Conservation (phyloP, 306 rosid species). For the Malus sylvestris region DNA sequence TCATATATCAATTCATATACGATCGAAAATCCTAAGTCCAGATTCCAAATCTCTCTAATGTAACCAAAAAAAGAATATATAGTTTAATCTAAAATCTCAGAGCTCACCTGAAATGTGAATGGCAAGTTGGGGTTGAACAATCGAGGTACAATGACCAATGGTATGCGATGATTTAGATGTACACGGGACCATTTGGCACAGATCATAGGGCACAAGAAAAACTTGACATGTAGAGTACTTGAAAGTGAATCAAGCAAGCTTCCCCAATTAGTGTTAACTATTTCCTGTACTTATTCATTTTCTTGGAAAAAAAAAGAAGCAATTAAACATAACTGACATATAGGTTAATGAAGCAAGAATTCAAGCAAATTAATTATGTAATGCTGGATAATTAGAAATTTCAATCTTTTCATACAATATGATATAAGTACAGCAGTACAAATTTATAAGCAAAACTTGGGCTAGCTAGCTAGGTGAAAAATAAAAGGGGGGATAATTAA, state of each 20-base stretch:
- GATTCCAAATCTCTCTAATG: not conserved
- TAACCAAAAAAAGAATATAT: not conserved
- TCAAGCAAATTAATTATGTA: not conserved
- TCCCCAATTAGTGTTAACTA: not conserved
- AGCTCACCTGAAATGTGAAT: not conserved
- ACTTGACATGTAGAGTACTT: not conserved
- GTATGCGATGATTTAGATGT: not conserved
- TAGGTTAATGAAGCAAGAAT: not conserved
- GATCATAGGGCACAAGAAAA: not conserved
- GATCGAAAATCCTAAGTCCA: too few species aligned
- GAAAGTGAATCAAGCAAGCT: not conserved
- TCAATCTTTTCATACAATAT: not conserved
- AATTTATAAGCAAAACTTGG: not conserved
- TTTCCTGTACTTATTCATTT: not conserved
- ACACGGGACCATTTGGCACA: not conserved
- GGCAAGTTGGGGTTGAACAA: not conserved
- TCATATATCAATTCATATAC: too few species aligned
- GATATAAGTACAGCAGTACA: not conserved
- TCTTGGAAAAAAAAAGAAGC: not conserved
- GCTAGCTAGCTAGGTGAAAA: not conserved
- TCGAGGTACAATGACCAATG: not conserved
- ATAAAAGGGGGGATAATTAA: too few species aligned
- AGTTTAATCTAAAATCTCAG: not conserved
- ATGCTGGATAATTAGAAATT: not conserved
- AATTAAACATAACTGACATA: not conserved